Conservation (phyloP, 208 protist genomes). For the Acanthamoeba royreba region DNA sequence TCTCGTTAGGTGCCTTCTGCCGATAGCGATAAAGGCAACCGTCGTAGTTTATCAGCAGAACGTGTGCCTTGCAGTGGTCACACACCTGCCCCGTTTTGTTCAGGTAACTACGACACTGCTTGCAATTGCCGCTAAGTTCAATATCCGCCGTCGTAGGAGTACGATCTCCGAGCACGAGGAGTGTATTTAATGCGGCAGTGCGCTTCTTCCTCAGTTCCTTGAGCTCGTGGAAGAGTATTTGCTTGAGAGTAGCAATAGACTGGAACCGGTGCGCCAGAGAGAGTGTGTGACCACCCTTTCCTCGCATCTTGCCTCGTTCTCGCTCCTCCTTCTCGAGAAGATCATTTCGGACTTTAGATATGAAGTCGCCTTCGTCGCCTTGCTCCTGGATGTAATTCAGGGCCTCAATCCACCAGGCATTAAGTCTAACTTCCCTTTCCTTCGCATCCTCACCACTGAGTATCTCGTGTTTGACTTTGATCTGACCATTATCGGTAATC, state of each 20-base stretch:
- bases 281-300: background rate
- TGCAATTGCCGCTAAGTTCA: constrained; percentile 13
- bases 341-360: background rate
- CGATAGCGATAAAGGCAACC: background rate
- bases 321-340: background rate
- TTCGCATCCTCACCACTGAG: background rate
- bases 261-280: background rate
- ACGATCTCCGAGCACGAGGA: background rate
- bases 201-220: background rate
- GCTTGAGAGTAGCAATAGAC: background rate
- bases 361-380: background rate
- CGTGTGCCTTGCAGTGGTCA: constrained; percentile 24
- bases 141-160: background rate
- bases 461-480: background rate
- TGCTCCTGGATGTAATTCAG: background rate
- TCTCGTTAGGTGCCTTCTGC: background rate
- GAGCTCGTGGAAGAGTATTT: background rate
- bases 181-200: background rate
- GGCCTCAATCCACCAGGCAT: background rate
- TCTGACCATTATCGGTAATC: background rate
- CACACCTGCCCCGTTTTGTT: background rate
- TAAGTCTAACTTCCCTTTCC: background rate
- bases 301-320: background rate
- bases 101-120: background rate
- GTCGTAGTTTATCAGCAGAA: constrained; percentile 1